Base-by-base conservation (phyloP, 2,329 filamentous ascomycete species). In the Huntiella savannae region DNA sequence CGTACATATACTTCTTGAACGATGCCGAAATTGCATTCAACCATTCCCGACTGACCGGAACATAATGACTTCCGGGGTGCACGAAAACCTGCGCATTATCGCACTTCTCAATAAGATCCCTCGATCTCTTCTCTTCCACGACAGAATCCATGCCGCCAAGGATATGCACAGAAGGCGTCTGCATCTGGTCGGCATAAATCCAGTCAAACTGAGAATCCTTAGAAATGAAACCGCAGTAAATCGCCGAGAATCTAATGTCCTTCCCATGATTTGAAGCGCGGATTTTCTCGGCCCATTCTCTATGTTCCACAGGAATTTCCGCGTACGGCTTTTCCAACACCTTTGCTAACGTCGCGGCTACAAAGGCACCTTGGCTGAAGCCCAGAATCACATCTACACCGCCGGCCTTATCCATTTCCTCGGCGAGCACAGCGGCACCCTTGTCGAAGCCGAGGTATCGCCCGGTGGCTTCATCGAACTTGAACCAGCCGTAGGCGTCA, bases 21-120 rank as follows among this genome's bases (percentile, higher is more conserved):
- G 87, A 93, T 1, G 70, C 75, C 4, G 80, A 77, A 52, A 92
- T 62, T 32, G 79, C 79, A 66, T 79, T 78, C 15, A 79, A 75
- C 71, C 81, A 91, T 53, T 86, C 80, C 64, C 81, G 84, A 53
- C 79, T 75, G 50, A 85, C 77, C 0, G 88, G 88, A 56, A 95
- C 73, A 56, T 93, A 86, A 60, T 96, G 88, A 0, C 87, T 87
- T 5, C 88, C 88, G 1, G 88, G 87, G 61, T 93, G 85, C 54
- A 80, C 71, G 54, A 75, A 57, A 52, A 74, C 66, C 56, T 67
- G 40, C 0, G 68, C 65, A 52, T 67, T 68, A 52, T 59, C 69
- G 59, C 73, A 86, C 49, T 64, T 68, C 17, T 85, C 76, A 2
- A 82, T 69, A 49, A 95, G 62, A 16, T 66, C 71, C 55, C 72